Evolutionary conservation across 1,139 yeast species (phyloP), one percentile per base, ranked within the genome.

Genomic region (Lodderomyces beijingensis): DNA sequence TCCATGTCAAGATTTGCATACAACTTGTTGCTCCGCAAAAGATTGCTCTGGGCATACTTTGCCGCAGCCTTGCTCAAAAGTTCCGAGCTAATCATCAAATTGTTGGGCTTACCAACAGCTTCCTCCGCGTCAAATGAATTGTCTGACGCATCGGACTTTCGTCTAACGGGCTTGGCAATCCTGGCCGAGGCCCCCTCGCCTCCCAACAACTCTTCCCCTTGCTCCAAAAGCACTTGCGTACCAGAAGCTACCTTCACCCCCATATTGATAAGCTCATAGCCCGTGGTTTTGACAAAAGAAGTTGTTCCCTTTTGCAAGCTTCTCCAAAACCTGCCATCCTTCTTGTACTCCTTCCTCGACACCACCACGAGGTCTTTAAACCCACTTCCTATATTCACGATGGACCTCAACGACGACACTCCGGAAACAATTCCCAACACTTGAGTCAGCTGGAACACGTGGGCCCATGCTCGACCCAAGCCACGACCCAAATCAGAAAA

Each of bases 231-330:
- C 0, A 79, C 78, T 51, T 88, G 96, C 0, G 96, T 86, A 0
- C 96, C 96, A 4, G 89, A 82, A 1, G 95, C 93, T 23, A 89
- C 53, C 47, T 83, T 86, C 0, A 85, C 94, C 0, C 96, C 96
- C 33, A 91, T 62, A 46, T 81, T 80, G 27, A 89, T 65, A 24
- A 89, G 57, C 53, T 89, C 96, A 38, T 80, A 82, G 2, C 95
- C 77, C 0, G 97, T 83, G 8, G 82, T 79, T 45, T 74, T 78
- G 1, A 91, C 79, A 57, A 91, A 87, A n/a, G 79, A 70, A 30
- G 65, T 58, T 0, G 94, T 81, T 1, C 95, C 95, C 41, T 81
- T 79, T 45, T 83, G 87, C 4, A 89, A 44, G 42, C 94, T 77
- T 45, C 87, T 65, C 28, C 82, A 63, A 1, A 84, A 50, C 17